Percentiles rank a stretch among this genome's conserved stretches.
These are phyloP conservation scores for Colletotrichum orbiculare DNA, from an alignment of 2,329 filamentous ascomycete genomes.

Conservation along the genomic window DNA sequence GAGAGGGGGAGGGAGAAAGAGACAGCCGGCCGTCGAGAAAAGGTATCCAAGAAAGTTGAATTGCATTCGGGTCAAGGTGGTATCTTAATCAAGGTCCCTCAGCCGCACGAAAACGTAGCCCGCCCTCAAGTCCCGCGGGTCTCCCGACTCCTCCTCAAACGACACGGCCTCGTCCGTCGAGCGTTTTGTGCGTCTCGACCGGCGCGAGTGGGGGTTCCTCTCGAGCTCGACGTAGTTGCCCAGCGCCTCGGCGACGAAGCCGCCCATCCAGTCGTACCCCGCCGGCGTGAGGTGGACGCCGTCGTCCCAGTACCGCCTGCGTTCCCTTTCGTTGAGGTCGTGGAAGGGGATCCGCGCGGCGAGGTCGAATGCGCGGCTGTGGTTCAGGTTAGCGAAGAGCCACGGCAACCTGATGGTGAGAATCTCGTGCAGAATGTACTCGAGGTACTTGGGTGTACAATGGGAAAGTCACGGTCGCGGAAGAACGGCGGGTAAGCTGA, in stretches of 20 bases:
- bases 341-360: slow-evolving; percentile 64
- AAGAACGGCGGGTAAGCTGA: too few relatives aligned
- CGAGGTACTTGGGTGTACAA: too few relatives aligned
- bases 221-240: slow-evolving; percentile 51
- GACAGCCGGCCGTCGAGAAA: slow-evolving; percentile 9
- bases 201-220: slow-evolving; percentile 35
- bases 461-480: too few relatives aligned
- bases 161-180: slow-evolving; percentile 50
- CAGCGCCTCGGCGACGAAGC: slow-evolving; percentile 64
- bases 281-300: slow-evolving; percentile 66
- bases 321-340: slow-evolving; percentile 57
- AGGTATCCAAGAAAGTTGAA: neutral
- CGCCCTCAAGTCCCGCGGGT: slow-evolving; percentile 57
- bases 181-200: slow-evolving; percentile 42
- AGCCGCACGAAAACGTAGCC: slow-evolving; percentile 66
- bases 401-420: too few relatives aligned
- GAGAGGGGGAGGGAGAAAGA: slow-evolving; percentile 2
- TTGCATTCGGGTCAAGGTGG: slow-evolving; percentile 19
- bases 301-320: slow-evolving; percentile 68
- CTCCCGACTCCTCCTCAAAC: slow-evolving; percentile 63
- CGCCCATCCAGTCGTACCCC: slow-evolving; percentile 73
- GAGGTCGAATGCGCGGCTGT: slow-evolving; percentile 68
- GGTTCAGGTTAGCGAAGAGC: too few relatives aligned
- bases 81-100: slow-evolving; percentile 60
- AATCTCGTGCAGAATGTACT: too few relatives aligned